Evolutionary conservation across 805 yeast species (phyloP).

Genomic region (Barnettozyma salicaria): DNA sequence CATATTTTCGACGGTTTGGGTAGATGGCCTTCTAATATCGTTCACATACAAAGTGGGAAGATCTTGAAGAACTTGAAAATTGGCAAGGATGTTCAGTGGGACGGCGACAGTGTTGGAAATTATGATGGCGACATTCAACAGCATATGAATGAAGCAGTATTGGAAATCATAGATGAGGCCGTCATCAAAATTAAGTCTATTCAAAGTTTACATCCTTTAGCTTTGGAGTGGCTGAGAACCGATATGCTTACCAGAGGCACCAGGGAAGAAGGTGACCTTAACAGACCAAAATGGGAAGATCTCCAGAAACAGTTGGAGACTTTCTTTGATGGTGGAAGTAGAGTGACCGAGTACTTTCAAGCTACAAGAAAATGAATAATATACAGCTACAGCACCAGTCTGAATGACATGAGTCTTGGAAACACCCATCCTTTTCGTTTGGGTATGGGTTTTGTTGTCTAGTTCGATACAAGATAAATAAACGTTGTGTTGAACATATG

Average conservation of each 20-base stretch:
- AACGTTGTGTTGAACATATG: too few relatives aligned
- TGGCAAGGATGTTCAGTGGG: slow-evolving; percentile 29
- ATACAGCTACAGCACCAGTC: too few relatives aligned
- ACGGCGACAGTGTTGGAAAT: slow-evolving; percentile 3
- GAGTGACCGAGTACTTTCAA: slow-evolving; percentile 44
- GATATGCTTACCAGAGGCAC: slow-evolving; percentile 40
- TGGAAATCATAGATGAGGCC: slow-evolving; percentile 20
- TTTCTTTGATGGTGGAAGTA: slow-evolving; percentile 39
- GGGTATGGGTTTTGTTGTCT: too few relatives aligned
- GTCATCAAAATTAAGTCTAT: slow-evolving; percentile 34
- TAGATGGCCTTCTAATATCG: slow-evolving; percentile 79
- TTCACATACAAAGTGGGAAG: slow-evolving; percentile 70
- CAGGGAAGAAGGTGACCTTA: slow-evolving; percentile 47
- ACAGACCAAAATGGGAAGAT: slow-evolving; percentile 54
- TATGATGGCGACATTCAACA: slow-evolving; percentile 23
- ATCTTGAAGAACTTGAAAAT: slow-evolving; percentile 34
- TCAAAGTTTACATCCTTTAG: slow-evolving; percentile 65
- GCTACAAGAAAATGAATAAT: slow-evolving; percentile 35
- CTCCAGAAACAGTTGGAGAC: slow-evolving; percentile 34
- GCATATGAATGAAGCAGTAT: slow-evolving; percentile 16
- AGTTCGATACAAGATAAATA: too few relatives aligned
- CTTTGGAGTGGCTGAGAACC: slow-evolving; percentile 55
- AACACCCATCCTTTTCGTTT: too few relatives aligned
- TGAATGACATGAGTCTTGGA: too few relatives aligned
- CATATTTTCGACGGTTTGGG: slow-evolving; percentile 95